These are phyloP conservation scores for Atalantia buxifolia DNA, from an alignment of 345 rosid species.

Conservation along the genomic window DNA sequence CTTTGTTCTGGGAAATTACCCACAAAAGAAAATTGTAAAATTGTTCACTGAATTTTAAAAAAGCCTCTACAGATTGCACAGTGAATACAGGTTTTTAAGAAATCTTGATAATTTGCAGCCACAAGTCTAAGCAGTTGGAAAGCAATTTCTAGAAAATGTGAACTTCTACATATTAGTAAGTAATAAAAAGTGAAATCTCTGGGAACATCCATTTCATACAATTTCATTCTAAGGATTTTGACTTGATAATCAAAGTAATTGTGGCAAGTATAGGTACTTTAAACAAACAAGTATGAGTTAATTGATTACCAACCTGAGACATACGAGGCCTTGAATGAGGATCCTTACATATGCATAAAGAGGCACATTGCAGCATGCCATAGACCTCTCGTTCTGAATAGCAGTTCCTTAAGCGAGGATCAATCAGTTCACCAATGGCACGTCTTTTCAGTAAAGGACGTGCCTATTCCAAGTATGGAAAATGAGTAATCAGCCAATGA, in stretches of 20 bases:
- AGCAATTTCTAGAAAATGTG: neutral
- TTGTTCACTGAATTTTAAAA: neutral
- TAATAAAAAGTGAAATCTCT: neutral
- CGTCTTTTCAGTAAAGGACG: constrained; percentile 78
- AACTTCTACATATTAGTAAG: neutral
- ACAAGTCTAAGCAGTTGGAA: neutral
- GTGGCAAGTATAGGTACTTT: neutral
- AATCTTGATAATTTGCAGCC: neutral
- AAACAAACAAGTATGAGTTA: neutral
- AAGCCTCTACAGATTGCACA: neutral
- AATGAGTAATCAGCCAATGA: neutral
- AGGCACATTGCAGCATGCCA: constrained; percentile 86
- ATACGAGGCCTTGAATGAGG: constrained; percentile 87
- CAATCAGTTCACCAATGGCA: constrained; percentile 69
- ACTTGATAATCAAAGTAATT: neutral
- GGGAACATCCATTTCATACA: neutral
- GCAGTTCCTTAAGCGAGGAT: constrained; percentile 58
- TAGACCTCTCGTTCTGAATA: constrained; percentile 64
- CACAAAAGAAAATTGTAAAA: neutral
- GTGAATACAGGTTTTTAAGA: neutral
- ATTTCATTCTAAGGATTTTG: neutral
- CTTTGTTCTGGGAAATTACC: neutral
- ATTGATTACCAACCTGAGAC: constrained; percentile 67
- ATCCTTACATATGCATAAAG: constrained; percentile 81
- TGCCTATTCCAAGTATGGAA: constrained; percentile 49